Evolutionary conservation across 257 asterid genomes (phyloP).

Genomic region (Fraxinus quadrangulata): DNA sequence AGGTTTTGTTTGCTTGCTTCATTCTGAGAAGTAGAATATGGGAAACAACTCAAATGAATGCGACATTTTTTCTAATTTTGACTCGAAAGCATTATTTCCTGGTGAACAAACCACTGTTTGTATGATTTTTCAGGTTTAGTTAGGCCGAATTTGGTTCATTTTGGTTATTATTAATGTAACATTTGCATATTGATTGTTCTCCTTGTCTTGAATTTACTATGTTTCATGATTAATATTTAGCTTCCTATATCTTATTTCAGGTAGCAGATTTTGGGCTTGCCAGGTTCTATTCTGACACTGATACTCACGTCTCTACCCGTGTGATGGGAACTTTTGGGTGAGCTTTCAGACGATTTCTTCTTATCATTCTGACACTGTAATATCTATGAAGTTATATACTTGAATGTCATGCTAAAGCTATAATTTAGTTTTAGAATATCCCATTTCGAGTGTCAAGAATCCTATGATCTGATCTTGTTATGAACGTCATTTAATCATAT

Average conservation of each 20-base stretch:
- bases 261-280: conserved; percentile 98
- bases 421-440: background rate
- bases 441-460: background rate
- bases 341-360: conserved; percentile 21
- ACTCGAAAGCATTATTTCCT: conserved; percentile 2
- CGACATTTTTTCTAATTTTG: background rate
- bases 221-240: conserved; percentile 18
- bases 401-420: conserved; percentile 5
- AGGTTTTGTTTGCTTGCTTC: background rate
- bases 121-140: background rate
- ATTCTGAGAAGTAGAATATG: background rate
- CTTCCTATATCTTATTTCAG: conserved; percentile 40
- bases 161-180: background rate
- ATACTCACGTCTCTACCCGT: conserved; percentile 90
- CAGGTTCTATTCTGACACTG: conserved; percentile 72
- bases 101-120: conserved; percentile 1
- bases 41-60: background rate
- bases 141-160: conserved; percentile 4
- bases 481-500: background rate
- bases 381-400: background rate
- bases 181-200: background rate
- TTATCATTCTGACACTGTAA: conserved; percentile 15
- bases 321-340: conserved; percentile 98
- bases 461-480: background rate
- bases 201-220: background rate